A percentile compares a stretch with the other conserved stretches of the same genome.
Evolutionary conservation across 495 filamentous ascomycete genomes (phyloP).

Genomic region (Amniculicola lignicola): DNA sequence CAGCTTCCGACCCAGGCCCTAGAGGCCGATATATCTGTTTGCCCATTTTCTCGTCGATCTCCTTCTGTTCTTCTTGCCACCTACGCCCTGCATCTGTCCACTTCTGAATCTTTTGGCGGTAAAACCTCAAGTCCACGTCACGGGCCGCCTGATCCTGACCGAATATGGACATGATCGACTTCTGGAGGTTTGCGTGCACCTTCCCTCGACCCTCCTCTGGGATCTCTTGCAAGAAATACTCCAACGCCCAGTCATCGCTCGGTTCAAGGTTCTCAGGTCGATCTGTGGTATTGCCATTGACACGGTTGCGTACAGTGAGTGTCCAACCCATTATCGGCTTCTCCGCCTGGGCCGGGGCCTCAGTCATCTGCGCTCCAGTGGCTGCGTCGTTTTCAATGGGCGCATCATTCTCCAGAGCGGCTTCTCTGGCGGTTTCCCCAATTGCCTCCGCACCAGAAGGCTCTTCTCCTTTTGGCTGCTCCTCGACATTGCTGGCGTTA

Average conservation of each 20-base stretch:
- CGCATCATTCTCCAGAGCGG: background rate
- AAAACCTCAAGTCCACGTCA: conserved; percentile 44
- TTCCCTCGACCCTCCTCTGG: conserved; percentile 38
- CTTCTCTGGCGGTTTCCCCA: background rate
- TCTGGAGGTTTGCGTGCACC: conserved; percentile 51
- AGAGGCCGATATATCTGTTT: conserved; percentile 26
- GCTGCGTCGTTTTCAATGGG: too few species aligned
- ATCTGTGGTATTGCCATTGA: conserved; percentile 62
- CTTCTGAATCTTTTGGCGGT: conserved; percentile 45
- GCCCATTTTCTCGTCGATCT: conserved; percentile 43
- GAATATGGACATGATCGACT: conserved; percentile 38
- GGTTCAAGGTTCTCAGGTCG: conserved; percentile 55
- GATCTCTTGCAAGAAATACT: conserved; percentile 70
- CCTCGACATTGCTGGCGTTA: background rate
- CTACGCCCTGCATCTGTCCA: conserved; percentile 47
- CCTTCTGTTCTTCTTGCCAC: conserved; percentile 50
- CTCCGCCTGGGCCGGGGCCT: too few species aligned
- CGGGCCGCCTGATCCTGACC: conserved; percentile 29
- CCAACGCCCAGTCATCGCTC: conserved; percentile 65
- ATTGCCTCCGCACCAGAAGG: background rate
- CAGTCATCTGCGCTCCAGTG: background rate
- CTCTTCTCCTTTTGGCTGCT: background rate
- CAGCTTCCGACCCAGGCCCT: conserved; percentile 23
- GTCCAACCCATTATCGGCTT: conserved; percentile 58
- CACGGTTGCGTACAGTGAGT: conserved; percentile 65